Percentiles rank a stretch among this genome's conserved stretches.
These are phyloP conservation scores for Iris macrosiphon DNA, from an alignment of 106 monocot genomes.

Conservation along the genomic window DNA sequence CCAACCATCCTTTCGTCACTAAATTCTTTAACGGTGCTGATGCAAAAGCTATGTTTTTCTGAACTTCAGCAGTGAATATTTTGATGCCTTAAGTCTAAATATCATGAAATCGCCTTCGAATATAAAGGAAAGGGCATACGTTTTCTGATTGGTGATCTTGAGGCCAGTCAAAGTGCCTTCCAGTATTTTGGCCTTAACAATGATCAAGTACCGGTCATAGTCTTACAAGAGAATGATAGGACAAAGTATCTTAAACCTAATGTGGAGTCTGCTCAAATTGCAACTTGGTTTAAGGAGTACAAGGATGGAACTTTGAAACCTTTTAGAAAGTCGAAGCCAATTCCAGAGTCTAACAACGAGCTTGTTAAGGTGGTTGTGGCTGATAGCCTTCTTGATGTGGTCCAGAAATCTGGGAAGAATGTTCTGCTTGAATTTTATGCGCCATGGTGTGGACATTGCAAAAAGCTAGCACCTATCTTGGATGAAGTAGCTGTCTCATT, in stretches of 20 bases:
- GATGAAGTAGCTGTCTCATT: slow-evolving; percentile 79
- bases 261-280: slow-evolving; percentile 47
- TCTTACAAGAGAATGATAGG: slow-evolving; percentile 44
- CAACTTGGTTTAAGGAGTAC: slow-evolving; percentile 60
- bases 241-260: slow-evolving; percentile 63
- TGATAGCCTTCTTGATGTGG: slow-evolving; percentile 61
- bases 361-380: slow-evolving; percentile 80
- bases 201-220: slow-evolving; percentile 56
- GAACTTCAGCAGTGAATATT: slow-evolving; percentile 41
- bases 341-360: slow-evolving; percentile 74
- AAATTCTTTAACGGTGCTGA: slow-evolving; percentile 72
- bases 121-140: slow-evolving; percentile 51
- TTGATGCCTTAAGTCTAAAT: slow-evolving; percentile 55
- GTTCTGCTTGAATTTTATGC: slow-evolving; percentile 94
- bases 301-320: slow-evolving; percentile 67
- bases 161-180: slow-evolving; percentile 49
- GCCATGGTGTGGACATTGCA: slow-evolving; percentile 96
- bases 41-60: slow-evolving; percentile 73
- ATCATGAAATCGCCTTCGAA: slow-evolving; percentile 33
- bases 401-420: slow-evolving; percentile 71
- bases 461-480: slow-evolving; percentile 77
- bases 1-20: slow-evolving; percentile 59
- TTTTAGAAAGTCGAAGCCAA: slow-evolving; percentile 70
- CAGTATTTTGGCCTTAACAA: slow-evolving; percentile 73
- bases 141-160: slow-evolving; percentile 73